Evolutionary conservation across 1,139 yeast genomes (phyloP).

Genomic region (Diutina ranongensis): DNA sequence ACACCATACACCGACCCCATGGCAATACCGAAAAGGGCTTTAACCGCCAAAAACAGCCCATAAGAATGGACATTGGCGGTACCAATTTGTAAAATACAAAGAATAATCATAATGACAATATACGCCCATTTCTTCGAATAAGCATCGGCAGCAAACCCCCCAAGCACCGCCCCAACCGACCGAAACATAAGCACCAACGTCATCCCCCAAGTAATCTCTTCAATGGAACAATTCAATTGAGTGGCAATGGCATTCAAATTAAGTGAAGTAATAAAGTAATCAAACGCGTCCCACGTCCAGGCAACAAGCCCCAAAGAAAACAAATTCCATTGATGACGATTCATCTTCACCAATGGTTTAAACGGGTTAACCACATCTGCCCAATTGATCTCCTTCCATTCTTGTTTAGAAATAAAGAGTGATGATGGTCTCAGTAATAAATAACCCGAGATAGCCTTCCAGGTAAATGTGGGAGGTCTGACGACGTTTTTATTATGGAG

Average conservation of each 20-base stretch:
- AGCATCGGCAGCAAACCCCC: constrained; percentile 56
- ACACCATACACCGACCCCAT: constrained; percentile 67
- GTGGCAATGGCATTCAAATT: constrained; percentile 46
- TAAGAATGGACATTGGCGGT: constrained; percentile 61
- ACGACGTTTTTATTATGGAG: constrained; percentile 4
- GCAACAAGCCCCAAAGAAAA: constrained; percentile 53
- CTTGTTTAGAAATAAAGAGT: not conserved
- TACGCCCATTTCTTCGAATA: constrained; percentile 70
- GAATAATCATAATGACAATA: constrained; percentile 38
- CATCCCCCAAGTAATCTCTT: constrained; percentile 67
- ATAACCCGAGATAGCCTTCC: not conserved
- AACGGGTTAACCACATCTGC: constrained; percentile 32
- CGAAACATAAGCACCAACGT: constrained; percentile 71
- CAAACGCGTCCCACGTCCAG: constrained; percentile 77
- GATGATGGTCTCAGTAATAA: not conserved
- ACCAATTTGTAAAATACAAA: constrained; percentile 54
- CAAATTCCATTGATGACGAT: constrained; percentile 46
- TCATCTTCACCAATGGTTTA: constrained; percentile 36
- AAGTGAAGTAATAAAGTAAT: constrained; percentile 60
- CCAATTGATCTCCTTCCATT: constrained; percentile 4
- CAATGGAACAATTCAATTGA: constrained; percentile 35
- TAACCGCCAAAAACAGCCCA: constrained; percentile 54
- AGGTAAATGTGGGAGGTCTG: not conserved
- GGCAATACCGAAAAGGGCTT: constrained; percentile 56
- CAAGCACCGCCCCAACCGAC: constrained; percentile 65